These are phyloP conservation scores for Paecilomyces sp. DNA, from an alignment of 2,329 filamentous ascomycete species.

Conservation along the genomic window DNA sequence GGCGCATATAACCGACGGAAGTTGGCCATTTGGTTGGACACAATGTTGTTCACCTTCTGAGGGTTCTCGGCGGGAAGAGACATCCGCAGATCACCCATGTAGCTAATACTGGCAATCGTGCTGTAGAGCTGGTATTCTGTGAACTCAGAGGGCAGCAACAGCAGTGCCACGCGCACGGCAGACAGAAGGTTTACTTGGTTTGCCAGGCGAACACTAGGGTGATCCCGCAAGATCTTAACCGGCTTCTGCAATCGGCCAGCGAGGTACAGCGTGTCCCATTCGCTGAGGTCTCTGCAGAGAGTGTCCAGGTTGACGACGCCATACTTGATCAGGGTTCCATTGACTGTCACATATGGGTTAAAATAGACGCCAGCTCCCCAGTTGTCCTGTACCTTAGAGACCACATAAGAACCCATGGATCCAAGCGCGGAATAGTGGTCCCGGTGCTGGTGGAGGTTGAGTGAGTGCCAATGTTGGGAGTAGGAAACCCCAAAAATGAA, in stretches of 20 bases:
- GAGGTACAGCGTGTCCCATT: constrained; percentile 95
- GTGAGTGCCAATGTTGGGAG: constrained; percentile 91
- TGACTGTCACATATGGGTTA: constrained; percentile 89
- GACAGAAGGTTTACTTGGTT: constrained; percentile 95
- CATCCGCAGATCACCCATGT: constrained; percentile 97
- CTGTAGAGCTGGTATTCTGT: constrained; percentile 82
- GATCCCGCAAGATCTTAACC: constrained; percentile 93
- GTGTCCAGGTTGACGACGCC: constrained; percentile 93
- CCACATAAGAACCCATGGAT: constrained; percentile 73
- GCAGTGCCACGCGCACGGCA: constrained; percentile 78
- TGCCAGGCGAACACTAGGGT: constrained; percentile 82
- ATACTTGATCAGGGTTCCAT: constrained; percentile 95
- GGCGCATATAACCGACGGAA: constrained; percentile 89
- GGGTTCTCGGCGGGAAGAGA: constrained; percentile 81
- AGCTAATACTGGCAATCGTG: constrained; percentile 86
- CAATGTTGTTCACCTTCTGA: constrained; percentile 89
- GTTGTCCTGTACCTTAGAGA: constrained; percentile 77
- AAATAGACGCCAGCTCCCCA: constrained; percentile 96
- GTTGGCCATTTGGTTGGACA: constrained; percentile 80
- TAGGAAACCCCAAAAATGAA: constrained; percentile 96
- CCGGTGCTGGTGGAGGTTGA: constrained; percentile 82
- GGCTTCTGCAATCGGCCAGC: constrained; percentile 94
- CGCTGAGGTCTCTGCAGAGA: constrained; percentile 73
- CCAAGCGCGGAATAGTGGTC: constrained; percentile 87
- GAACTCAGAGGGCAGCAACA: constrained; percentile 77